phyloP scores from a whole-genome alignment of 139 green algal species.

The Chara braunii region DNA sequence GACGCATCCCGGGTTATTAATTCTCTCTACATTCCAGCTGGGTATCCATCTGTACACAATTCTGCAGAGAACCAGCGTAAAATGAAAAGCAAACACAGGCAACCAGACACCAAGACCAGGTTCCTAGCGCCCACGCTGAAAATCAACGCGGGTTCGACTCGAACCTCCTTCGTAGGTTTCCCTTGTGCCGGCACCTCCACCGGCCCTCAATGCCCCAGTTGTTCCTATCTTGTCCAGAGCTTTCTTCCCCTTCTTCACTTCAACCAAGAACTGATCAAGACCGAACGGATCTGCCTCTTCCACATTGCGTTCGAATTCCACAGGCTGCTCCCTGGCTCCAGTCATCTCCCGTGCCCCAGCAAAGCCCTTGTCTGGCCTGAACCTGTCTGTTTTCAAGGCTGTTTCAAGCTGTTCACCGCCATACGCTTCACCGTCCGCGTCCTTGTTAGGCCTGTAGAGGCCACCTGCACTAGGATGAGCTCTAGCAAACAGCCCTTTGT shows the following conservation, averaged over 20 bases:
- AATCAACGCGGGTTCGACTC: slow-evolving; percentile 26
- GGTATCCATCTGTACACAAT: too few species aligned
- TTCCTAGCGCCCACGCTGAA: slow-evolving; percentile 31
- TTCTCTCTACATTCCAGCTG: too few species aligned
- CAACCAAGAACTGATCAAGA: slow-evolving; percentile 76
- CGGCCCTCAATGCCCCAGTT: slow-evolving; percentile 18
- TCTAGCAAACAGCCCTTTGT: slow-evolving; percentile 88
- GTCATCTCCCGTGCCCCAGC: slow-evolving; percentile 50
- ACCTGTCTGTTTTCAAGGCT: slow-evolving; percentile 56
- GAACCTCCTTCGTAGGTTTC: slow-evolving; percentile 32
- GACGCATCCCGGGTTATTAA: too few species aligned
- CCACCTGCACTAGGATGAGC: slow-evolving; percentile 42
- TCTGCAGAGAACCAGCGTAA: too few species aligned
- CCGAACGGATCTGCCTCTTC: slow-evolving; percentile 89
- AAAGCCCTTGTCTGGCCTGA: slow-evolving; percentile 89
- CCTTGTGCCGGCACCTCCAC: slow-evolving; percentile 1
- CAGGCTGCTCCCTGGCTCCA: slow-evolving; percentile 38
- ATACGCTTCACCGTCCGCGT: slow-evolving; percentile 41
- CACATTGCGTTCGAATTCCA: slow-evolving; percentile 81
- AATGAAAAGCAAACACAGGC: too few species aligned
- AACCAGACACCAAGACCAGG: slow-evolving; percentile 1
- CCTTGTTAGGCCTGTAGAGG: slow-evolving; percentile 49
- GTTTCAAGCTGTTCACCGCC: slow-evolving; percentile 7
- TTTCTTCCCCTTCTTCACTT: slow-evolving; percentile 60
- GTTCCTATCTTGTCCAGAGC: slow-evolving; percentile 32